Evolutionary conservation across 2,329 filamentous ascomycete genomes (phyloP).

Genomic region (Sclerotiophoma versabilis): DNA sequence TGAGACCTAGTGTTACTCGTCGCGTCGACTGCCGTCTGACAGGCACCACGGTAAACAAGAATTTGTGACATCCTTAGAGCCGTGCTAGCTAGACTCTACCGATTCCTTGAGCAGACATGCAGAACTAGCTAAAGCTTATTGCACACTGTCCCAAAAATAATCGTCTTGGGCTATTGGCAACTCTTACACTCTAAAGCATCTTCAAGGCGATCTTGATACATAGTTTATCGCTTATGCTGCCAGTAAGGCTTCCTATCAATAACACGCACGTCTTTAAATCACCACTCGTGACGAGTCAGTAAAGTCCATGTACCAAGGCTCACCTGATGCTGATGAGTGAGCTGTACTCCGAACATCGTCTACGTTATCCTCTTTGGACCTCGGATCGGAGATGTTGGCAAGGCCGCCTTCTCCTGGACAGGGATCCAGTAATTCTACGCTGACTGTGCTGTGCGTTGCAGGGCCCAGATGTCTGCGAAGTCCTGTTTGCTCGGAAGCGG

Average conservation of each 20-base stretch:
- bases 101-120: not conserved
- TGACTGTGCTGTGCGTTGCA: constrained; percentile 14
- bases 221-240: constrained; percentile 6
- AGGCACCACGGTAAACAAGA: not conserved
- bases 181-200: not conserved
- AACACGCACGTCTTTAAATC: not conserved
- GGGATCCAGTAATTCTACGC: constrained; percentile 1
- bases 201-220: not conserved
- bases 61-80: not conserved
- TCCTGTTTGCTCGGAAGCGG: not conserved
- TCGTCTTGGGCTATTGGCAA: not conserved
- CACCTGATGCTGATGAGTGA: constrained; percentile 8
- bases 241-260: constrained; percentile 11
- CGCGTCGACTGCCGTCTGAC: not conserved
- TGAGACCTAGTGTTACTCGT: not conserved
- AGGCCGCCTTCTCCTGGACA: not conserved
- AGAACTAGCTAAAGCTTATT: not conserved
- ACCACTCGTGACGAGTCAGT: constrained; percentile 1
- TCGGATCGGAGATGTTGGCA: not conserved
- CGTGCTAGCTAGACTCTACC: not conserved
- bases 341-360: constrained; percentile 7
- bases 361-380: not conserved
- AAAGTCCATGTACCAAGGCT: constrained; percentile 1
- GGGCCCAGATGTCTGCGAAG: not conserved
- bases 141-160: not conserved